These are phyloP conservation scores for Claviceps citrina DNA, from an alignment of 2,329 filamentous ascomycete genomes.

Conservation along the genomic window DNA sequence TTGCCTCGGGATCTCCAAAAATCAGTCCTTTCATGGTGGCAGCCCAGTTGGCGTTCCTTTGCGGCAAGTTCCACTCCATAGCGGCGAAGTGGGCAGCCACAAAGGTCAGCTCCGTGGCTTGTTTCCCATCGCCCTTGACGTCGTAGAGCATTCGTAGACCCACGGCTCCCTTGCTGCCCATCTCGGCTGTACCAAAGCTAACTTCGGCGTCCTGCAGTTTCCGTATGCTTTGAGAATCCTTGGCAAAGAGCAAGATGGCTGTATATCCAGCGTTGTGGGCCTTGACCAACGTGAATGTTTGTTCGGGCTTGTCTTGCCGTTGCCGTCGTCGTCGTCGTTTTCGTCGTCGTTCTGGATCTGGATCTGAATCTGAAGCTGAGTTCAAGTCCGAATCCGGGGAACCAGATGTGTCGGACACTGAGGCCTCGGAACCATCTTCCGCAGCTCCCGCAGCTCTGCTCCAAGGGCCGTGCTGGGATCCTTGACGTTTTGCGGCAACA, in stretches of 20 bases:
- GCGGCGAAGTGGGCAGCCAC: constrained; percentile 78
- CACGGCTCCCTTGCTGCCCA: constrained; percentile 92
- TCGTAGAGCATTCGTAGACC: constrained; percentile 55
- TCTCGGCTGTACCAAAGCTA: constrained; percentile 70
- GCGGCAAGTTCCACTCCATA: constrained; percentile 62
- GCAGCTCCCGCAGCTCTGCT: not conserved
- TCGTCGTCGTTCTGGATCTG: not conserved
- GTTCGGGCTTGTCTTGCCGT: constrained; percentile 9
- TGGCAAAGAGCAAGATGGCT: constrained; percentile 70
- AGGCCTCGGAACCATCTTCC: constrained; percentile 1
- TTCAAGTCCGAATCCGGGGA: not conserved
- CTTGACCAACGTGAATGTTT: constrained; percentile 53
- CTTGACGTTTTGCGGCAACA: constrained; percentile 46
- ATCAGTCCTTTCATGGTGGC: constrained; percentile 66
- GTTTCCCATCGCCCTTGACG: constrained; percentile 11
- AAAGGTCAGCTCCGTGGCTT: constrained; percentile 58
- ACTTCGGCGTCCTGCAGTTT: constrained; percentile 64
- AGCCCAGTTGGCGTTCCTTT: constrained; percentile 78
- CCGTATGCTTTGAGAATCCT: constrained; percentile 42
- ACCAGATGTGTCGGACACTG: constrained; percentile 5
- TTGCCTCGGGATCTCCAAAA: constrained; percentile 43
- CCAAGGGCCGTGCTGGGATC: constrained; percentile 13
- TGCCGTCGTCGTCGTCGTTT: not conserved
- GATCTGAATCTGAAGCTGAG: not conserved
- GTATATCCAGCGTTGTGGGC: constrained; percentile 77